Base-by-base conservation (phyloP, 2,329 filamentous ascomycete species). In the Nemania abortiva region DNA sequence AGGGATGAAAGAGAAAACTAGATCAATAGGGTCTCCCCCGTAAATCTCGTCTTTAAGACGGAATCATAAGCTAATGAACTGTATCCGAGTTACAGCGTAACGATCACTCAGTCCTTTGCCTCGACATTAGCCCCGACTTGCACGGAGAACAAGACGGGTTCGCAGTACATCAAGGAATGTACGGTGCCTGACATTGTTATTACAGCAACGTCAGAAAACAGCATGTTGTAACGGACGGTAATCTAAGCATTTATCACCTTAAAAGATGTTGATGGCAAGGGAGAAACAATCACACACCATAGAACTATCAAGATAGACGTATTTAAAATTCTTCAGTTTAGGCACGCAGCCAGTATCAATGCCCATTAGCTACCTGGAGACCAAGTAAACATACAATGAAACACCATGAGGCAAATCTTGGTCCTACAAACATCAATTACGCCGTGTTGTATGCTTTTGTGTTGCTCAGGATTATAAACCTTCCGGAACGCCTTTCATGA, bases 101-200 rank as follows among this genome's bases (percentile, higher is more conserved):
- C 55, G 1, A 67, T 70, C 6, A 73, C 34, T 29, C 73, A 76
- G 31, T 70, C 72, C 31, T 70, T 74, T 6, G 65, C 59, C 10
- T 56, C 70, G 29, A 72, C 71, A 10, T 70, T 77, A 22, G 29
- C n/a, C 6, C 74, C 75, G 20, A 69, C 42, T 22, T 77, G 75
- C 47, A 69, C 60, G 1, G 74, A 76, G 65, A 72, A 60, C 24
- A 67, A 42, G 37, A 67, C 68, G 1, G 58, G 58, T 3, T 68
- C 42, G 31, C 74, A 77, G 60, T 75, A 74, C 24, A 66, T 75
- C 59, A 72, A 75, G 20, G 68, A 74, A 59, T 77, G 75, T 60
- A 58, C 66, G 22, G 71, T 65, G n/a, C 73, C 74, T 10, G 73
- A 76, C 37, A 3, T 71, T 1, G 65, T 72, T 18, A 64, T 68